A percentile compares a stretch with the other conserved stretches of the same genome.
These are phyloP conservation scores for Jimgerdemannia flammicorona DNA, from an alignment of 192 early-diverging fungal species.

Conservation along the genomic window DNA sequence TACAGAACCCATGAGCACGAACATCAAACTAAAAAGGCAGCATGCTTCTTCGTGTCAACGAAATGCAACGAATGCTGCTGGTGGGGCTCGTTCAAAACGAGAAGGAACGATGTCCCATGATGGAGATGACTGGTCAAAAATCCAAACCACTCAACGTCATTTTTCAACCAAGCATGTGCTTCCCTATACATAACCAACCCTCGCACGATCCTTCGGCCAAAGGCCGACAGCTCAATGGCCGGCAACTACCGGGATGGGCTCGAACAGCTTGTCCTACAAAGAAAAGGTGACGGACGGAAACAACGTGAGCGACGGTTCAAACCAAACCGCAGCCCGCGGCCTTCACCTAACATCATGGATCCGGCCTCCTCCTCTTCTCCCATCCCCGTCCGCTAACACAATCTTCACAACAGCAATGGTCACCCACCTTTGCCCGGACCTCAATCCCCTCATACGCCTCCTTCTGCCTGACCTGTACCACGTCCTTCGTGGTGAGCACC, in stretches of 20 bases:
- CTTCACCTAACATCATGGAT: too few species aligned
- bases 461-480: constrained; percentile 78
- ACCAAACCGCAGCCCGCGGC: neutral
- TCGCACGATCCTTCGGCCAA: too few species aligned
- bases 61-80: too few species aligned
- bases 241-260: neutral
- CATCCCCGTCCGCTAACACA: too few species aligned
- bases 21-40: too few species aligned
- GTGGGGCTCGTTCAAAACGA: too few species aligned
- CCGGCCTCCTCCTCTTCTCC: too few species aligned
- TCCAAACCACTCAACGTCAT: neutral
- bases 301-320: neutral
- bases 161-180: neutral
- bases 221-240: neutral
- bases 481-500: constrained; percentile 82
- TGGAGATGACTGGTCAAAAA: neutral
- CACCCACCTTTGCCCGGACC: constrained; percentile 38
- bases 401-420: neutral
- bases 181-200: neutral
- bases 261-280: neutral
- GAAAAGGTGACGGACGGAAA: neutral
- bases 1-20: too few species aligned
- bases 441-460: constrained; percentile 81
- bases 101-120: too few species aligned
- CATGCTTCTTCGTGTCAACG: too few species aligned